Conservation (phyloP, 495 filamentous ascomycete species). For the Aspergillus sclerotioniger region DNA sequence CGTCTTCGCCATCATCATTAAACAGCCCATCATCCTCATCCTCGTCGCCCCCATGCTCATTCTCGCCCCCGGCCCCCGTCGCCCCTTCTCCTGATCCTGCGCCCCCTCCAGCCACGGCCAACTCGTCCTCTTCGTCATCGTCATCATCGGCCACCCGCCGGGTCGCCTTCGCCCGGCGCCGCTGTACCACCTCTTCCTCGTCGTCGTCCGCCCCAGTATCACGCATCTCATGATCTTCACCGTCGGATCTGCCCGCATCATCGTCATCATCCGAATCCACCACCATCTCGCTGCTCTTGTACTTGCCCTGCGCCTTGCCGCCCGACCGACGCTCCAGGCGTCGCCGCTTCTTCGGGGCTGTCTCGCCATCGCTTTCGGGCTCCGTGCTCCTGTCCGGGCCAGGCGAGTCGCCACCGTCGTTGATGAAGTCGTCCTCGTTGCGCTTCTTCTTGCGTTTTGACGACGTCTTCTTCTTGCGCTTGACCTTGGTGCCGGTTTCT, state of each 20-base stretch:
- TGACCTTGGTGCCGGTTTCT: constrained; percentile 74
- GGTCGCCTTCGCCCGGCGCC: constrained; percentile 35
- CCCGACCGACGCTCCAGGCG: constrained; percentile 54
- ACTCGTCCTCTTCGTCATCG: constrained; percentile 36
- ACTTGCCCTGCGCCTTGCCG: constrained; percentile 62
- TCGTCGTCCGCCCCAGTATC: constrained; percentile 14
- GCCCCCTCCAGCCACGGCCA: constrained; percentile 10
- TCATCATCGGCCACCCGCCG: constrained; percentile 46
- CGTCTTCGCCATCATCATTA: constrained; percentile 22
- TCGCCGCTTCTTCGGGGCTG: constrained; percentile 50
- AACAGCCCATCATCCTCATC: constrained; percentile 24
- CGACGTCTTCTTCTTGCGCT: constrained; percentile 61
- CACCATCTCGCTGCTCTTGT: constrained; percentile 77
- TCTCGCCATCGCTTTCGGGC: constrained; percentile 32
- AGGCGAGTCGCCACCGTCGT: constrained; percentile 20
- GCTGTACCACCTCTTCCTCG: constrained; percentile 33
- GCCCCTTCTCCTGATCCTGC: constrained; percentile 12
- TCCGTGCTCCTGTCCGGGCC: constrained; percentile 14
- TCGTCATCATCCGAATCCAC: constrained; percentile 68
- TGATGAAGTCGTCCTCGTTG: constrained; percentile 28
- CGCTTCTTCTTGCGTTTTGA: constrained; percentile 67
- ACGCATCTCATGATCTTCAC: constrained; percentile 32
- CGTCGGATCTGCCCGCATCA: constrained; percentile 35
- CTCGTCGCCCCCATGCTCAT: constrained; percentile 9
- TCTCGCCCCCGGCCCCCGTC: constrained; percentile 6